Evolutionary conservation across 495 filamentous ascomycete species (phyloP), one percentile per base, ranked within the genome.

Genomic region (Podospora bellae-mahoneyi): DNA sequence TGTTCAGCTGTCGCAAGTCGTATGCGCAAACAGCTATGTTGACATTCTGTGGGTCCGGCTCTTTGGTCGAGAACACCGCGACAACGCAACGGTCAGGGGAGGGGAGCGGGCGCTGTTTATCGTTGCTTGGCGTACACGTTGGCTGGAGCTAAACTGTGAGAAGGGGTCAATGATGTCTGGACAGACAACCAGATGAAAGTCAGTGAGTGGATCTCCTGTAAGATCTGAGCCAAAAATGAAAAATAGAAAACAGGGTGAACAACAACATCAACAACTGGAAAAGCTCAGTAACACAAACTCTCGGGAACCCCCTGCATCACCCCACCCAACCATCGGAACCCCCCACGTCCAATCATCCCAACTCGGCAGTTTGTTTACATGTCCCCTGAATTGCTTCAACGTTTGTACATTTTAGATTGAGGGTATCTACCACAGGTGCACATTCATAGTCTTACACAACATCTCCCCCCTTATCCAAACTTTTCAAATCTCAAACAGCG

Each of bases 401-500:
- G 13, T 10, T 48, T 48, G 13, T 48, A 48, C 39, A 48, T 16
- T 48, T 48, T 48, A 48, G 39, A 48, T 64, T 16, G 20, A 64
- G 67, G 57, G 62, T 60, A 65, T 71, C 62, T 59, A 66, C 66
- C 59, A 58, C 72, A 23, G 23, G 23, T 23, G 66, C 67, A 68
- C 55, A 58, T 70, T 67, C 69, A 73, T 28, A 55, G 39, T 65
- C 66, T n/a, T 68, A 64, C 64, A 69, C 34, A n/a, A 34, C 66
- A 44, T 39, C 62, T 18, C 19, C 44, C 26, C 53, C 23, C 27
- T 10, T 34, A 65, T 53, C 56, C 60, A 62, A 27, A 13, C 23
- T 32, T 62, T 62, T 59, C 26, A 44, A 79, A 70, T 70, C 7
- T 48, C 39, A 13, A 48, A 79, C 44, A 78, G 44, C 15, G 60